Percentiles rank a stretch among this genome's conserved stretches.
phyloP scores from a whole-genome alignment of 805 yeast species.

The Ogataea trehalophila region DNA sequence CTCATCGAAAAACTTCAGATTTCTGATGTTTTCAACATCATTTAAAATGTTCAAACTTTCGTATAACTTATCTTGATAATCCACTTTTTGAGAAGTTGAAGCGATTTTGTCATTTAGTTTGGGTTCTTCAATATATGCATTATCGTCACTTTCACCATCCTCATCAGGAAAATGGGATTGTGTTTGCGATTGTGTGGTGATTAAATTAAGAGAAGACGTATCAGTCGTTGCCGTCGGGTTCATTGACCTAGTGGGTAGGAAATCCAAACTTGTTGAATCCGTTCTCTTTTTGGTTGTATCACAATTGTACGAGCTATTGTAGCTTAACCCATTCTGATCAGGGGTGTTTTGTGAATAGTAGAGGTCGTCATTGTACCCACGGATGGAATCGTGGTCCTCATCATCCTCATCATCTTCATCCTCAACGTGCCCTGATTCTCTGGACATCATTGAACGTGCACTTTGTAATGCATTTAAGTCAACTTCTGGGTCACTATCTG shows the following conservation, averaged over 20 bases:
- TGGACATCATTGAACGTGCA: conserved; percentile 3
- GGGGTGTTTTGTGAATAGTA: background rate
- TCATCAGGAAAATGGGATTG: conserved; percentile 1
- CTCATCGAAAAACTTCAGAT: conserved; percentile 46
- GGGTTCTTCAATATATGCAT: conserved; percentile 17
- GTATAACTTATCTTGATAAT: conserved; percentile 76
- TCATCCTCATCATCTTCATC: conserved; percentile 5
- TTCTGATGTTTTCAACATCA: conserved; percentile 61
- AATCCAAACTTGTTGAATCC: conserved; percentile 12
- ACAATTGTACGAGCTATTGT: background rate
- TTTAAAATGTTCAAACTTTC: conserved; percentile 82
- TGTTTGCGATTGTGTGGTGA: background rate
- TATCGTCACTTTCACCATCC: conserved; percentile 3
- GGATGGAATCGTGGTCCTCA: conserved; percentile 1
- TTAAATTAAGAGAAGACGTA: background rate
- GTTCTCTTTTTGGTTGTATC: conserved; percentile 3
- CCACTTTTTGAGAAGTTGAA: conserved; percentile 52
- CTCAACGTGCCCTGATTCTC: conserved; percentile 3
- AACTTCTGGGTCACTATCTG: conserved; percentile 17
- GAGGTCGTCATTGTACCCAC: background rate
- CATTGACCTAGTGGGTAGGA: conserved; percentile 12
- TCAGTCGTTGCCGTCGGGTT: background rate
- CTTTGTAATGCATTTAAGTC: conserved; percentile 17
- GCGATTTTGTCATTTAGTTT: conserved; percentile 45
- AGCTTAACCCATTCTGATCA: background rate